phyloP scores from a whole-genome alignment of 768 basidiomycete species.

The Rhodotorula graminis region DNA sequence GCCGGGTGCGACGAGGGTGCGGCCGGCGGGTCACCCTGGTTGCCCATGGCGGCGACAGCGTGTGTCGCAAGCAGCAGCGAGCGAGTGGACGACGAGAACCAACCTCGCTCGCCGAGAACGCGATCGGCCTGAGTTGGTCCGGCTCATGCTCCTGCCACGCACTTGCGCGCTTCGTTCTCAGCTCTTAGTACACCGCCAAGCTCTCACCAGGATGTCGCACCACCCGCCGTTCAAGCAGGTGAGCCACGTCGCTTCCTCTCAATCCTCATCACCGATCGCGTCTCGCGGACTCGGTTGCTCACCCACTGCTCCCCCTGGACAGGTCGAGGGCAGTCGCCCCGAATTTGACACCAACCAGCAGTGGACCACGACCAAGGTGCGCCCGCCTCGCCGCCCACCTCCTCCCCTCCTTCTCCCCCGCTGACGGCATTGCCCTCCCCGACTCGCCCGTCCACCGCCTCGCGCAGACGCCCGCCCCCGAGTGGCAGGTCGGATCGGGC shows the following conservation, averaged over 20 bases:
- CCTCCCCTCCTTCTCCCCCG: background rate
- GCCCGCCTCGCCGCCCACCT: background rate
- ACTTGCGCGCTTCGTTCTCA: background rate
- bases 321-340: slow-evolving; percentile 30
- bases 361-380: slow-evolving; percentile 10
- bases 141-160: background rate
- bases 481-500: slow-evolving; percentile 36
- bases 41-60: no score
- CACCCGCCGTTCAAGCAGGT: slow-evolving; percentile 38
- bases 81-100: no score
- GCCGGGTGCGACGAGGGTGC: no score
- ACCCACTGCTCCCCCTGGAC: background rate
- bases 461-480: slow-evolving; percentile 26
- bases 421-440: no score
- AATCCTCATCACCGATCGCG: background rate
- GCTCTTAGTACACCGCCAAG: background rate
- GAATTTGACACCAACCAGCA: slow-evolving; percentile 14
- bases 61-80: no score
- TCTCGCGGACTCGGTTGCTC: background rate
- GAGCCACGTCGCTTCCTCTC: background rate
- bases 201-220: slow-evolving; percentile 5
- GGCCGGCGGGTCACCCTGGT: no score
- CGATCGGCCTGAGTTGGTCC: no score
- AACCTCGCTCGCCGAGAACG: no score
- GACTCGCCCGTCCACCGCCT: background rate